phyloP scores from a whole-genome alignment of 305 asterid species.

The Rubia peregrina region DNA sequence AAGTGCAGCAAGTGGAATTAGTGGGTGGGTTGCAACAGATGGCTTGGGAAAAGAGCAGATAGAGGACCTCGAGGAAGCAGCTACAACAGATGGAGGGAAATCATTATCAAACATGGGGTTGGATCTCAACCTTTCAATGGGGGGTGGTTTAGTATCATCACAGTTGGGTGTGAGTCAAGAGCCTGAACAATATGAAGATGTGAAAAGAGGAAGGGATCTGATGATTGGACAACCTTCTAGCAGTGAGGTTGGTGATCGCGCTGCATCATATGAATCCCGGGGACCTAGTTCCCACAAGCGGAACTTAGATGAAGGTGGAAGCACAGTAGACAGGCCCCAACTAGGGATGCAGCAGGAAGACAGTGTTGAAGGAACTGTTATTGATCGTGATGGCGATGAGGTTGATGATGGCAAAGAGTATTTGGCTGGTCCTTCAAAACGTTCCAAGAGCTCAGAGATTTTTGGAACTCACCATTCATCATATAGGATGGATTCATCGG shows the following conservation, averaged over 20 bases:
- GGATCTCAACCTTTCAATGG: constrained; percentile 78
- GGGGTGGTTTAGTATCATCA: constrained; percentile 79
- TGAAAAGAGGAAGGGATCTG: constrained; percentile 48
- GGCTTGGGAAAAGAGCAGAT: constrained; percentile 68
- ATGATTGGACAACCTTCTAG: constrained; percentile 74
- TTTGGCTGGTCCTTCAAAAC: constrained; percentile 82
- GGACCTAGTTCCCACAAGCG: constrained; percentile 96
- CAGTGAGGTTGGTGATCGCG: constrained; percentile 96
- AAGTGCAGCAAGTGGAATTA: constrained; percentile 98
- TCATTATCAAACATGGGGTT: constrained; percentile 72
- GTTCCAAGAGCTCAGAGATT: constrained; percentile 54
- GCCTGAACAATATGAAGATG: constrained; percentile 50
- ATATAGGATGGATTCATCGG: constrained; percentile 51
- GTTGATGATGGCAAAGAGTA: constrained; percentile 80
- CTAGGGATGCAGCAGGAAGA: constrained; percentile 64
- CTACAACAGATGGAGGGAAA: constrained; percentile 72
- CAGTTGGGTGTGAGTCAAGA: constrained; percentile 44
- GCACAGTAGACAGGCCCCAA: constrained; percentile 89
- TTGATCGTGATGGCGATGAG: constrained; percentile 97
- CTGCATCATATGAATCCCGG: constrained; percentile 87
- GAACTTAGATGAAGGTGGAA: constrained; percentile 94
- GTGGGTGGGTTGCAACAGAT: constrained; percentile 87
- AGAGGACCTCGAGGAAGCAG: constrained; percentile 85
- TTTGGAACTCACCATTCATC: constrained; percentile 37
- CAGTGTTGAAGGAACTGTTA: constrained; percentile 95